Base-by-base conservation (phyloP, 1,139 yeast genomes). In the Ashbya aceris region DNA sequence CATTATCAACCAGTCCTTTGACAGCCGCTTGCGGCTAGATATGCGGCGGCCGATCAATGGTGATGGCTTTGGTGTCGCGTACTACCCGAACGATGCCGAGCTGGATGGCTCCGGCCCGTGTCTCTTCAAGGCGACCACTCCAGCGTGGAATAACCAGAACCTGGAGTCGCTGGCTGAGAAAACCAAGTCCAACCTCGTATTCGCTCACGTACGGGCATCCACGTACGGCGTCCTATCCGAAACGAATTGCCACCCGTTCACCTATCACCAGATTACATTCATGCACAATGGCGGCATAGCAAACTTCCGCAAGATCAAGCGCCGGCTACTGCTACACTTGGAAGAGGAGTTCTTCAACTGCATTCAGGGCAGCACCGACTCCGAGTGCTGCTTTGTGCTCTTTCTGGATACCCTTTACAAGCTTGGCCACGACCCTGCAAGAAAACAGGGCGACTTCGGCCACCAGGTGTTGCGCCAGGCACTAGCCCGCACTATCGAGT, bases 1-100 rank as follows among this genome's bases (percentile, higher is more conserved):
- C 8, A 91, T 91, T 57, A 91, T 91, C 60, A 91, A 91, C 62
- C 98, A 91, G 61, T 85, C 96, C 2, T 91, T 84, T 55, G 98
- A 91, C 60, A 81, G 94, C 28, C 65, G 98, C 41, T 71, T 91
- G 36, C 73, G 98, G 40, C 70, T 91, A 33, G 98, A 91, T 57
- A 80, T 79, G 70, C 72, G 79, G 44, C 77, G 95, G 44, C 97
- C 98, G 3, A 86, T 91, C 51, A 91, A 91, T 60, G 98, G 98
- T 33, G 98, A 91, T 62, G 98, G 98, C 1, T 91, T 91, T 61
- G 98, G 98, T 1, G 94, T 91, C 7, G 97, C 97, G 1, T 91
- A 91, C 65, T 91, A 91, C 58, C 73, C 84, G 1, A 67, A 79
- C 7, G 83, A 77, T 38, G 44, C 40, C 1, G 78, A 73, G 43